Conservation (phyloP, 202 grass and related monocot genomes). For the Digitaria exilis region DNA sequence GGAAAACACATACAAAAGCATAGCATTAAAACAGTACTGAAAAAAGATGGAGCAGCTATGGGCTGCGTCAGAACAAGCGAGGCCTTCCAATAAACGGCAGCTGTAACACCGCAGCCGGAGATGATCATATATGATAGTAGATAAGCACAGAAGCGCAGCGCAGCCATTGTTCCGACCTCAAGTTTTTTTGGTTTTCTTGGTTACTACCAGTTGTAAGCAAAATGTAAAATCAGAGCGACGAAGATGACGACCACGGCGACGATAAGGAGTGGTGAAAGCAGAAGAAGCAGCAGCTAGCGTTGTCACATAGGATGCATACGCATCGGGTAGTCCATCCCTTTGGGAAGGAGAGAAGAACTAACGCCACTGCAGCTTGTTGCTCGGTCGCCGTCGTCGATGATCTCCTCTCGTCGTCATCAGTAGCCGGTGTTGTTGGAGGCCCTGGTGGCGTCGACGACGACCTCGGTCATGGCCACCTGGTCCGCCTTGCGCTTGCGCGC, state of each 20-base stretch:
- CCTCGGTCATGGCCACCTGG: conserved; percentile 65
- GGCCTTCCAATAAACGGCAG: background rate
- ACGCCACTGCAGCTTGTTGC: background rate
- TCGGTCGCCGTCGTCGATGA: background rate
- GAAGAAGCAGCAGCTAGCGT: background rate
- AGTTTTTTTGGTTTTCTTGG: background rate
- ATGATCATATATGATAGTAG: background rate
- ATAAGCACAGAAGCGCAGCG: background rate
- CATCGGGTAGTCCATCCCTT: background rate
- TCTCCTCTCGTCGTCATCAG: background rate
- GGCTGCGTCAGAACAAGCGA: conserved; percentile 18
- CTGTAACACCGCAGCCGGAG: background rate
- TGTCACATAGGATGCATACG: background rate
- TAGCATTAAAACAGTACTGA: background rate
- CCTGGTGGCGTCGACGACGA: conserved; percentile 55
- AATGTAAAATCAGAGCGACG: background rate
- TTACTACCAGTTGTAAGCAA: background rate
- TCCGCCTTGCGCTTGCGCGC: conserved; percentile 60
- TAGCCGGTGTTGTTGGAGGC: conserved; percentile 2
- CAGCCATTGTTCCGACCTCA: background rate
- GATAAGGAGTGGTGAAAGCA: too few relatives aligned
- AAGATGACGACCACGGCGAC: background rate
- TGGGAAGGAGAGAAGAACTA: background rate
- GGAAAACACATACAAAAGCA: background rate
- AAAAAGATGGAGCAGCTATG: background rate